phyloP scores from a whole-genome alignment of 202 grass and related monocot species.

The Schoenoplectus triqueter region DNA sequence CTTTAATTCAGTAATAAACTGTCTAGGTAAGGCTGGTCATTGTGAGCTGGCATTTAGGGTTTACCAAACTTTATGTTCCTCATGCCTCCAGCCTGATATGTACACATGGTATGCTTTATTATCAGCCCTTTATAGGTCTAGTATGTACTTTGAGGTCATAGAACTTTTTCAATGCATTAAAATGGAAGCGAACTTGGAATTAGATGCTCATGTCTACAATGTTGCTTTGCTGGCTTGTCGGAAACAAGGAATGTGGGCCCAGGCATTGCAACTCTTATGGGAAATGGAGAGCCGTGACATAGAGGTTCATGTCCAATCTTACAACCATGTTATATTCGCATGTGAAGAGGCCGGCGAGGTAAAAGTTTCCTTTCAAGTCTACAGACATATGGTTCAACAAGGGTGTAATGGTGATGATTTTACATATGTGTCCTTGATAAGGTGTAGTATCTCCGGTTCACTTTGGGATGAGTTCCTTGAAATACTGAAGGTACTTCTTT shows the following conservation, averaged over 20 bases:
- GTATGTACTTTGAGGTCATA: conserved; percentile 61
- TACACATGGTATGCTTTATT: conserved; percentile 91
- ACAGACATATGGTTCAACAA: conserved; percentile 64
- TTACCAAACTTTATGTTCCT: conserved; percentile 68
- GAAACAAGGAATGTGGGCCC: conserved; percentile 83
- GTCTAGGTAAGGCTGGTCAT: conserved; percentile 73
- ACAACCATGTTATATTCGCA: conserved; percentile 89
- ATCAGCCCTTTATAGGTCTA: conserved; percentile 73
- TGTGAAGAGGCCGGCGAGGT: conserved; percentile 77
- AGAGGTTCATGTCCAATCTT: conserved; percentile 60
- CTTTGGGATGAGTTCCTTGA: conserved; percentile 85
- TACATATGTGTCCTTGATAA: conserved; percentile 81
- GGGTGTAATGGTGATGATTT: conserved; percentile 72
- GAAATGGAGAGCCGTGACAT: conserved; percentile 73
- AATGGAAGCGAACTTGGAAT: conserved; percentile 39
- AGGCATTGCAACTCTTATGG: conserved; percentile 82
- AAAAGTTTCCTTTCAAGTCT: conserved; percentile 72
- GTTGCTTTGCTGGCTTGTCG: conserved; percentile 82
- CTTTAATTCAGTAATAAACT: conserved; percentile 89
- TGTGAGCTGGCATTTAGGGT: conserved; percentile 83
- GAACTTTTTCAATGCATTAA: conserved; percentile 76
- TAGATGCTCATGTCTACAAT: conserved; percentile 77
- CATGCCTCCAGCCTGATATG: conserved; percentile 65
- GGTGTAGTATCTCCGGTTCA: conserved; percentile 85
- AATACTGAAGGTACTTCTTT: conserved; percentile 70